Evolutionary conservation across 1,284 basidiomycete species (phyloP), one percentile per base, ranked within the genome.

Genomic region (Chondrostereum purpureum): DNA sequence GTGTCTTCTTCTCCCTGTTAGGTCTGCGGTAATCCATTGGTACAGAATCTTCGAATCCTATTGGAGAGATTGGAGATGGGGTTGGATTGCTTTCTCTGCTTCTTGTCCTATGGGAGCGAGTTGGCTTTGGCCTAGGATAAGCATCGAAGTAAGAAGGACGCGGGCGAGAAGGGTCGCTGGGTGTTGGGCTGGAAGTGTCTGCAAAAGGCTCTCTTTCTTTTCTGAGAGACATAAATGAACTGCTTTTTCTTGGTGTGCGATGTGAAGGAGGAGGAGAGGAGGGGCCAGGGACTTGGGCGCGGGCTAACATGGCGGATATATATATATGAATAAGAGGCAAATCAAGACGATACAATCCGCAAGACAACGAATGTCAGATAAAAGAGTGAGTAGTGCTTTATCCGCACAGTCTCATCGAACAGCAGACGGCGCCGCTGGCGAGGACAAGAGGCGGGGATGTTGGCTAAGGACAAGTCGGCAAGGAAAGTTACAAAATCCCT

Each of bases 171-270:
- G 55, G 36, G 46, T 66, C 62, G 47, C 46, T 33, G 37, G 62
- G 47, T 18, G 64, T 47, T 33, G 56, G 43, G 27, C n/a, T 8
- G 33, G 64, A 44, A 36, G 27, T 31, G 42, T 12, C 40, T 58
- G 27, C 8, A 31, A n/a, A n/a, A 52, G 67, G 70, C 55, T 71
- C 73, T 57, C 73, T 74, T 55, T 79, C 76, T 48, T 70, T 69
- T 49, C 69, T 64, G 33, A 78, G 61, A 14, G 79, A 80, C 23
- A 77, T 58, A 56, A 75, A 75, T 4, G 80, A 78, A 11, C 71
- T 62, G 53, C 68, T 76, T 60, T 74, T 76, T 48, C 72, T 64
- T 5, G 74, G 70, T 37, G 60, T 59, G 47, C 66, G 69, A 43
- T 67, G 61, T 42, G 61, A 46, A 40, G 41, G 42, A 22, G 52